Conservation (phyloP, 2,329 filamentous ascomycete genomes). For the Daldinia sp. region DNA sequence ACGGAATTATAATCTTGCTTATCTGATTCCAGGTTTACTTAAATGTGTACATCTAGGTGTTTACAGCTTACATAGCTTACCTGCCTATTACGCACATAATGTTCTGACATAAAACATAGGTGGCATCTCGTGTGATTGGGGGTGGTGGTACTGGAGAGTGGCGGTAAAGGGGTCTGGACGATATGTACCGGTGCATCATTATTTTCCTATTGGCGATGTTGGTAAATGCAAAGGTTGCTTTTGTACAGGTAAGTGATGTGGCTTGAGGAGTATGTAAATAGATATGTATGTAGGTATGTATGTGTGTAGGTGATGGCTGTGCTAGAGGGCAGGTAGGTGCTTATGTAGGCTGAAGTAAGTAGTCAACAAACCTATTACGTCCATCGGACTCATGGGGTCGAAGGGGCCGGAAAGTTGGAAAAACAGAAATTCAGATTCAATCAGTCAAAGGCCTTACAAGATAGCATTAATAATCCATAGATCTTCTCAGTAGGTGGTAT, state of each 20-base stretch:
- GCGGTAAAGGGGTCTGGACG: not conserved
- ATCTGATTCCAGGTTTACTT: too few relatives aligned
- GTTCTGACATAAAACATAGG: slow-evolving; percentile 1
- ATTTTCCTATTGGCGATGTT: not conserved
- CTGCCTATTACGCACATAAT: slow-evolving; percentile 5
- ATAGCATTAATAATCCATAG: not conserved
- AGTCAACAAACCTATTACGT: not conserved
- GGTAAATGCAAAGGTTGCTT: not conserved
- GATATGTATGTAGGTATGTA: not conserved
- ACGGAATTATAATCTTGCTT: too few relatives aligned
- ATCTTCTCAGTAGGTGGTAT: not conserved
- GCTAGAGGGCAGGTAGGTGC: not conserved
- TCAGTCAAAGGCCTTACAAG: not conserved
- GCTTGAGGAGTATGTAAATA: not conserved
- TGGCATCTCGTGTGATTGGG: not conserved
- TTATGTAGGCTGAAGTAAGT: not conserved
- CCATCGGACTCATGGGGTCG: not conserved
- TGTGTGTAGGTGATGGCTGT: not conserved
- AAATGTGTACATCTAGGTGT: too few relatives aligned
- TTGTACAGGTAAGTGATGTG: not conserved
- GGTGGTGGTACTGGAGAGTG: not conserved
- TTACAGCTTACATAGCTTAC: not conserved
- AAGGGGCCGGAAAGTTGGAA: not conserved
- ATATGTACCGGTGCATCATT: not conserved
- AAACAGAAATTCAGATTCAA: too few relatives aligned